Conservation (phyloP, 2,329 filamentous ascomycete species). For the Aspergillus hortae region DNA sequence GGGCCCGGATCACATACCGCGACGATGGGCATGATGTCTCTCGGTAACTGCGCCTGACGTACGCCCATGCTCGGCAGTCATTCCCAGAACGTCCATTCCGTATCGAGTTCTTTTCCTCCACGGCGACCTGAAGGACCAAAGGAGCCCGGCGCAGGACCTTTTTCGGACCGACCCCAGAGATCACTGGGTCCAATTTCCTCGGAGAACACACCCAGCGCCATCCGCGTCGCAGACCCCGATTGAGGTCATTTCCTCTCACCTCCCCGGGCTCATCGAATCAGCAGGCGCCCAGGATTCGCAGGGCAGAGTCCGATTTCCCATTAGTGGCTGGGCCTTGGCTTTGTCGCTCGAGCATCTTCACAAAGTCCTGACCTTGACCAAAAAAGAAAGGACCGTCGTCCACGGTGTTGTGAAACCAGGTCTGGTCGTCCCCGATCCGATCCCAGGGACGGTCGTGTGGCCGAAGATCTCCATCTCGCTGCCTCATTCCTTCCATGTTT, state of each 20-base stretch:
- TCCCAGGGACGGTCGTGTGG: constrained; percentile 7
- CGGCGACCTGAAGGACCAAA: background rate
- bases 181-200: constrained; percentile 9
- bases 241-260: background rate
- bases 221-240: constrained; percentile 4
- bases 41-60: constrained; percentile 15
- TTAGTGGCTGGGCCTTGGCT: constrained; percentile 8
- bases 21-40: constrained; percentile 7
- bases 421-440: background rate
- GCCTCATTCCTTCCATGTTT: constrained; percentile 8
- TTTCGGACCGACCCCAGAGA: constrained; percentile 3
- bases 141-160: background rate
- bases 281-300: constrained; percentile 7
- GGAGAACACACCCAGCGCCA: constrained; percentile 3
- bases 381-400: background rate
- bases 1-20: constrained; percentile 11
- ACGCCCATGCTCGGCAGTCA: constrained; percentile 12
- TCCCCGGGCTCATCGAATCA: background rate
- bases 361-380: constrained; percentile 1
- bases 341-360: background rate
- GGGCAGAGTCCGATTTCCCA: constrained; percentile 10
- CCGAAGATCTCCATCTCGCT: constrained; percentile 19
- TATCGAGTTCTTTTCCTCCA: constrained; percentile 5
- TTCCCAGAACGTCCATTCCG: constrained; percentile 16
- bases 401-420: constrained; percentile 4